Percentiles rank a stretch among this genome's conserved stretches.
phyloP scores from a whole-genome alignment of 768 basidiomycete species.

The Mycena epipterygia region DNA sequence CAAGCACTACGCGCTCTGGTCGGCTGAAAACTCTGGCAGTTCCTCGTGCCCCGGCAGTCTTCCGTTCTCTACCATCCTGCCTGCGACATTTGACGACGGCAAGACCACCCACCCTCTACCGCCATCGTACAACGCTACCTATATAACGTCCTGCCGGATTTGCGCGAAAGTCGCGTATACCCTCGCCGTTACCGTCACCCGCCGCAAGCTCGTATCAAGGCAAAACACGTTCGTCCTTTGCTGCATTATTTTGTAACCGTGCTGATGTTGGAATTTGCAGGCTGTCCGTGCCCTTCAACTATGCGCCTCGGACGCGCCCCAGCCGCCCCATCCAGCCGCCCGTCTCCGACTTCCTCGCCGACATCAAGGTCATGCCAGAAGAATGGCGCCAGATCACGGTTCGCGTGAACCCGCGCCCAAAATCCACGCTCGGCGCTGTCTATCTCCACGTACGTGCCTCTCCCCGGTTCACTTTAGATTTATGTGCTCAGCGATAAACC shows the following conservation, averaged over 20 bases:
- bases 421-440: not conserved
- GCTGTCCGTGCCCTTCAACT: not conserved
- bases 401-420: not conserved
- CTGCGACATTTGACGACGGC: constrained; percentile 57
- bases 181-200: constrained; percentile 8
- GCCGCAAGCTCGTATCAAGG: not conserved
- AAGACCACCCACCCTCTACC: constrained; percentile 55
- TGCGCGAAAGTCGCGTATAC: constrained; percentile 37
- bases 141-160: constrained; percentile 51
- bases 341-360: constrained; percentile 8
- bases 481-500: not conserved
- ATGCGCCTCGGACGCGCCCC: constrained; percentile 19
- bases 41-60: constrained; percentile 46
- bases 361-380: constrained; percentile 20
- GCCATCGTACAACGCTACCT: constrained; percentile 57
- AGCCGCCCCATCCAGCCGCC: constrained; percentile 5
- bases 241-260: not conserved
- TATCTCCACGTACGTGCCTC: constrained; percentile 6
- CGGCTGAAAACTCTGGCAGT: constrained; percentile 17
- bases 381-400: constrained; percentile 14
- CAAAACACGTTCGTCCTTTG: constrained; percentile 6
- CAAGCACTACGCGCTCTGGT: constrained; percentile 52
- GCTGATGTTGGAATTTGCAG: not conserved
- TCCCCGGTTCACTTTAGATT: not conserved
- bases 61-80: constrained; percentile 61